Conservation (phyloP, 192 early-diverging fungal genomes). For the Podila clonocystis region DNA sequence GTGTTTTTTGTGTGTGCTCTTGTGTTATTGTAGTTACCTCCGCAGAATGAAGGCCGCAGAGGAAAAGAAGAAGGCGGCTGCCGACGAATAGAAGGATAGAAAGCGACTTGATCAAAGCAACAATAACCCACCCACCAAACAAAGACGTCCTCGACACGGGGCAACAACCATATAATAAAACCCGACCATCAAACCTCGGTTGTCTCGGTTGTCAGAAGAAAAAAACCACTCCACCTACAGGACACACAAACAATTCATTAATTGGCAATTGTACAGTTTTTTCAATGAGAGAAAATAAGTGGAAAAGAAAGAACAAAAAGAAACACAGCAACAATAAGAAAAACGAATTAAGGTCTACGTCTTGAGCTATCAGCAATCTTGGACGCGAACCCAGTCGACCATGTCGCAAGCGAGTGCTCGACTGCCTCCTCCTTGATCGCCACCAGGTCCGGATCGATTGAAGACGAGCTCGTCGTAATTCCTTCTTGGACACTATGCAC, state of each 20-base stretch:
- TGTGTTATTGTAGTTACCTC: constrained; percentile 15
- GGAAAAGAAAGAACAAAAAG: not conserved
- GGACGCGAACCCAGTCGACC: not conserved
- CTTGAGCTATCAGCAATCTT: not conserved
- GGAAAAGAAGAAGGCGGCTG: constrained; percentile 41
- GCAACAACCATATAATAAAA: too few relatives aligned
- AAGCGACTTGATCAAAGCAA: too few relatives aligned
- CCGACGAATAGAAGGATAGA: constrained; percentile 13
- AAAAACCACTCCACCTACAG: too few relatives aligned
- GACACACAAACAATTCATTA: too few relatives aligned
- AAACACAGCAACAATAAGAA: too few relatives aligned
- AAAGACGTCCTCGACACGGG: too few relatives aligned
- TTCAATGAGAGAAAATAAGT: not conserved
- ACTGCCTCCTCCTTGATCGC: not conserved
- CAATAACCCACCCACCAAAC: too few relatives aligned
- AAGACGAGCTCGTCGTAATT: not conserved
- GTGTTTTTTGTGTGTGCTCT: not conserved
- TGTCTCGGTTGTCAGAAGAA: too few relatives aligned
- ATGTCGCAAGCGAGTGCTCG: not conserved
- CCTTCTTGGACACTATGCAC: too few relatives aligned
- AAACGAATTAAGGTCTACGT: not conserved
- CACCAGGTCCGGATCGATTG: not conserved
- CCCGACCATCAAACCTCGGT: too few relatives aligned
- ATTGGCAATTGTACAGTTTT: too few relatives aligned
- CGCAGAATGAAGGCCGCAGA: constrained; percentile 51